Percentiles rank a stretch among this genome's conserved stretches.
These are phyloP conservation scores for Lentinula lateritia DNA, from an alignment of 768 basidiomycete species.

Conservation along the genomic window DNA sequence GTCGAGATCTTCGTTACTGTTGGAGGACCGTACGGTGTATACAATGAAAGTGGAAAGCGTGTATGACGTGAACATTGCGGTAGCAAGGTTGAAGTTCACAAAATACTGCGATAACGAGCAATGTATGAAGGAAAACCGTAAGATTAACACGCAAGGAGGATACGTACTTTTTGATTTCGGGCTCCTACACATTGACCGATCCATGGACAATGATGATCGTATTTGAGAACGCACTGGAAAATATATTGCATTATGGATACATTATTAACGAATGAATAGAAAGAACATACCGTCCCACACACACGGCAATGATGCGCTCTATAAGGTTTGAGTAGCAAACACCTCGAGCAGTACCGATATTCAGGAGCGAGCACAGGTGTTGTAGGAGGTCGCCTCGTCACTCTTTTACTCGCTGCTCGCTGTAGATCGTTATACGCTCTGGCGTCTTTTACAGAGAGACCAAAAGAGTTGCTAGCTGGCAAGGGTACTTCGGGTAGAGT, in stretches of 20 bases:
- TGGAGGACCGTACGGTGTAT: slow-evolving; percentile 33
- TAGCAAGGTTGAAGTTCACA: slow-evolving; percentile 71
- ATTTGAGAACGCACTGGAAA: slow-evolving; percentile 72
- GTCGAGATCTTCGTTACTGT: slow-evolving; percentile 37
- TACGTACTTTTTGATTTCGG: slow-evolving; percentile 73
- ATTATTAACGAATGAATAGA: background rate
- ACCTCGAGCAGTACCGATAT: slow-evolving; percentile 60
- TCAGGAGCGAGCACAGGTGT: slow-evolving; percentile 50
- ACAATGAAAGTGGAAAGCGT: slow-evolving; percentile 55
- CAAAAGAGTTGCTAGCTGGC: background rate
- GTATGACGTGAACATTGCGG: slow-evolving; percentile 55
- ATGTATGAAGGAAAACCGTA: background rate
- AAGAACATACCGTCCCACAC: slow-evolving; percentile 68
- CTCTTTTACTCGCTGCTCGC: background rate
- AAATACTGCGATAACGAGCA: slow-evolving; percentile 55
- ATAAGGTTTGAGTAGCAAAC: slow-evolving; percentile 66
- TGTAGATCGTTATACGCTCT: background rate
- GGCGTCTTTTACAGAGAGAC: too few species aligned
- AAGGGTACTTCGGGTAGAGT: background rate
- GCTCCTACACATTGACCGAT: slow-evolving; percentile 94
- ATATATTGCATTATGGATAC: slow-evolving; percentile 1
- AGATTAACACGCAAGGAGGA: background rate
- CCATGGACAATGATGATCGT: slow-evolving; percentile 93
- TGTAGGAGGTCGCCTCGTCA: slow-evolving; percentile 14
- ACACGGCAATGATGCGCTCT: slow-evolving; percentile 75